Base-by-base conservation (phyloP, 345 rosid genomes). In the Eutrema japonicum region DNA sequence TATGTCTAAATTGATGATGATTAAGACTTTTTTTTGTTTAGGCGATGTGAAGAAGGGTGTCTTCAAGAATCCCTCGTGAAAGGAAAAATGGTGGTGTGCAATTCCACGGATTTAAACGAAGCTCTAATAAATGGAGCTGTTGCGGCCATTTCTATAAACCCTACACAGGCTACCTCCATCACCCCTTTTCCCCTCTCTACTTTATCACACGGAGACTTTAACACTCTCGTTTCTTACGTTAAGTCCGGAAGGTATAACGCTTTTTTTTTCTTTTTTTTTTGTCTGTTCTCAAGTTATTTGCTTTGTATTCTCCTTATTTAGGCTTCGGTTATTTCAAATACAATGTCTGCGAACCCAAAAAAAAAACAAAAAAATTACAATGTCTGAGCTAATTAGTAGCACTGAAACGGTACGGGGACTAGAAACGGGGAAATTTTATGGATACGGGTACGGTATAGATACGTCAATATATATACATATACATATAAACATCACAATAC, bases 71-170 rank as follows among this genome's bases (percentile, higher is more conserved):
- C 36, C 2, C 49, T 58, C 29, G 79, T 83, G 29, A 79, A 72
- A 30, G 85, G 81, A 37, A 85, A 83, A 68, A 79, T 81, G 38
- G 62, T 83, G 8, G 29, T 83, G 53, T 83, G 85, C 37, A 13
- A 37, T 57, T 55, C 60, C 22, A 33, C 41, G 27, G 26, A 18
- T 56, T 18, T 5, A 41, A 0, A 7, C 12, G 41, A 33, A 13
- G 60, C 12, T n/a, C 60, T 2, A 10, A 68, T 54, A 62, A 1
- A n/a, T 14, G 77, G 77, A 52, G 84, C 81, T 27, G 3, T 56
- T 13, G 85, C 78, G 50, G 0, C 61, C 40, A 71, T 83, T 41
- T 4, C 33, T 8, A 40, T 0, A n/a, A 8, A 3, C 46, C 27
- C 38, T 2, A 4, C 40, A 45, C 36, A 73, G 30, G 46, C 48